Evolutionary conservation across 192 early-diverging fungal genomes (phyloP).

Genomic region (Gaertneriomyces sp.): DNA sequence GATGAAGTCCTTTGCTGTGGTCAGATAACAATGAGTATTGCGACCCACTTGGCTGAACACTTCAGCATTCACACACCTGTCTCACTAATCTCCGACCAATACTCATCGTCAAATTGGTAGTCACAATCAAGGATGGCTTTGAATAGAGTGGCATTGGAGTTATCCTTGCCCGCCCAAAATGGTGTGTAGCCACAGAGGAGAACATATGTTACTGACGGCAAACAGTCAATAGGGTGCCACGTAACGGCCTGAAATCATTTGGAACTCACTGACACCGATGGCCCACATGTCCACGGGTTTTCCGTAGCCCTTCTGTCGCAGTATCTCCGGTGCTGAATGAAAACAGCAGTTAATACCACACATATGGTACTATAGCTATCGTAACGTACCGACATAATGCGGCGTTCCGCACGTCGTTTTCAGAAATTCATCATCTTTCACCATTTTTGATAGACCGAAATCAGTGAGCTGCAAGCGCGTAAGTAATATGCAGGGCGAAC

Average conservation of each 20-base stretch:
- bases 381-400: slow-evolving; percentile 37
- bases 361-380: slow-evolving; percentile 1
- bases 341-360: not conserved
- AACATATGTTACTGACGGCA: slow-evolving; percentile 40
- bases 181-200: slow-evolving; percentile 54
- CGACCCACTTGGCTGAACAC: not conserved
- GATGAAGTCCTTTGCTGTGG: slow-evolving; percentile 77
- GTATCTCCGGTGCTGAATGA: slow-evolving; percentile 62
- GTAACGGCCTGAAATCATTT: not conserved
- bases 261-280: slow-evolving; percentile 62
- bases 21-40: slow-evolving; percentile 45
- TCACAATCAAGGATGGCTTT: slow-evolving; percentile 63
- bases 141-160: slow-evolving; percentile 56
- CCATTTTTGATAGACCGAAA: slow-evolving; percentile 70
- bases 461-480: slow-evolving; percentile 51
- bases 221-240: slow-evolving; percentile 2
- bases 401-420: slow-evolving; percentile 63
- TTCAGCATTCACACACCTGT: not conserved
- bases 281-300: slow-evolving; percentile 73
- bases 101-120: slow-evolving; percentile 59
- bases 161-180: slow-evolving; percentile 42
- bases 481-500: not conserved
- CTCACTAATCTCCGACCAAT: slow-evolving; percentile 40
- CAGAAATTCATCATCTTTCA: slow-evolving; percentile 54
- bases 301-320: slow-evolving; percentile 57